Evolutionary conservation across 2,329 filamentous ascomycete genomes (phyloP), one percentile per base, ranked within the genome.

Genomic region (Clarireedia hainanense): DNA sequence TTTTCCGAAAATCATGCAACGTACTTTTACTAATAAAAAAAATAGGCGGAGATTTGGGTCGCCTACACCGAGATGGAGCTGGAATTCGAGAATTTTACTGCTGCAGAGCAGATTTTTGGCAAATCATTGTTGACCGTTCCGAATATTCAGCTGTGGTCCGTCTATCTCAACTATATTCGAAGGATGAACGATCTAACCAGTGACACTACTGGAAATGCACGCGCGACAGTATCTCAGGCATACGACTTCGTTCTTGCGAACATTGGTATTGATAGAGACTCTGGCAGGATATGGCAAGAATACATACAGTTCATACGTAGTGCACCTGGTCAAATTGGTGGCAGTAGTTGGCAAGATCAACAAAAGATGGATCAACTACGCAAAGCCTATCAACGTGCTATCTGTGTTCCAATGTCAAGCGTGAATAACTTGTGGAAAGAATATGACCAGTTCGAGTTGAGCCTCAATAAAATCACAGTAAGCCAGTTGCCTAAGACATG

Each of bases 291-390:
- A 56, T 99, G 94, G 94, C 83, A 87, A 58, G 94, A 99, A 63
- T 97, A 97, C 66, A 86, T 99, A 59, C 85, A 94, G 63, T 96
- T 99, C 68, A 83, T 97, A 71, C 91, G 91, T 68, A 88, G 83
- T 40, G 89, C 88, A 0, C 94, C 94, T 1, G 94, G 94, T 5
- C 84, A 84, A 57, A 81, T 94, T 57, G 92, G 91, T 26, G 94
- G 92, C 45, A 85, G 79, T 57, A 85, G 83, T 57, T 99, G 94
- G 95, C 91, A 97, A 71, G 94, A 97, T 68, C 88, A 92, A 72
- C 94, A 97, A 69, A 99, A 99, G 77, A 95, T 96, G 87, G 94
- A 99, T 65, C 78, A 88, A 63, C 74, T 99, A 51, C 86, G 94
- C 58, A 95, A 95, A 69, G 88, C 89, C 0, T 99, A 96, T 69